A percentile compares a stretch with the other conserved stretches of the same genome.
These are phyloP conservation scores for Talaromyces verruculosus DNA, from an alignment of 2,329 filamentous ascomycete species.

Conservation along the genomic window DNA sequence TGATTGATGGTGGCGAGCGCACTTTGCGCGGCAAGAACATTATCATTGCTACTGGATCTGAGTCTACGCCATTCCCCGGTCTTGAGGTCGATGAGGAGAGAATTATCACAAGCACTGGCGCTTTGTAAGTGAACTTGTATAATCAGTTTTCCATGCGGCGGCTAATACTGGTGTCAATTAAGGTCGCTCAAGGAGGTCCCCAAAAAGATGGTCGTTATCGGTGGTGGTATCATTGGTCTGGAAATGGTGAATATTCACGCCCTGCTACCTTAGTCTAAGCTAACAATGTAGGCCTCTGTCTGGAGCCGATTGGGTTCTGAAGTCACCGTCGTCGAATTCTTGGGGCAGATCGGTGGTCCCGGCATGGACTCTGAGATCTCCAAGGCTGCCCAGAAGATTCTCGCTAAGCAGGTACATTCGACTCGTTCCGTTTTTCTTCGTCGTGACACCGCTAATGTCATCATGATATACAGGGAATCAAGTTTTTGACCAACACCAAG, in stretches of 20 bases:
- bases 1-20: constrained; percentile 88
- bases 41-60: constrained; percentile 92
- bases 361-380: constrained; percentile 95
- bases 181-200: constrained; percentile 78
- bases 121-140: constrained; percentile 53
- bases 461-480: constrained; percentile 63
- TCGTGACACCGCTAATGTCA: neutral
- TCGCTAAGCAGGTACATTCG: constrained; percentile 70
- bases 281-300: constrained; percentile 65
- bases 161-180: neutral
- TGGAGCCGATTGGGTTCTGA: constrained; percentile 93
- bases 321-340: constrained; percentile 96
- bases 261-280: neutral
- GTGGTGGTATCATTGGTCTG: constrained; percentile 96
- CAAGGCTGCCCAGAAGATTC: constrained; percentile 87
- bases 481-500: constrained; percentile 98
- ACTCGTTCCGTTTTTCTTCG: neutral
- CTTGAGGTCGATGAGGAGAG: constrained; percentile 96
- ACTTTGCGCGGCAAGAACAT: constrained; percentile 92
- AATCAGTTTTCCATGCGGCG: too few species aligned
- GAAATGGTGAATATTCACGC: constrained; percentile 70
- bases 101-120: constrained; percentile 94
- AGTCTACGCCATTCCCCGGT: constrained; percentile 94
- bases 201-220: constrained; percentile 95
- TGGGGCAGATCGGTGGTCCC: constrained; percentile 92